Evolutionary conservation across 192 early-diverging fungal genomes (phyloP).

Genomic region (Umbelopsis sp.): DNA sequence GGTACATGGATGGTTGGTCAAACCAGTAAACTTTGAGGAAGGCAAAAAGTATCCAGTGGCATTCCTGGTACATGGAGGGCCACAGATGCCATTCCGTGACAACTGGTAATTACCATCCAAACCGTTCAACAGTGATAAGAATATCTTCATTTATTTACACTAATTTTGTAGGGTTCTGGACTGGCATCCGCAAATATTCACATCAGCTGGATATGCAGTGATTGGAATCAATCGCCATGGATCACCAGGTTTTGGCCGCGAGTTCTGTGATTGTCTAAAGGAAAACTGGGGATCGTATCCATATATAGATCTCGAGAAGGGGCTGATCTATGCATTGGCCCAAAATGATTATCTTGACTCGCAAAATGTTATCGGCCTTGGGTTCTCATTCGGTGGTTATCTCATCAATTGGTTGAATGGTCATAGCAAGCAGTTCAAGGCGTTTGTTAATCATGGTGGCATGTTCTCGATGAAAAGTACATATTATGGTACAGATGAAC

Average conservation of each 20-base stretch:
- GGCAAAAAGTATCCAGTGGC: conserved; percentile 67
- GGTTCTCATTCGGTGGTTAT: conserved; percentile 77
- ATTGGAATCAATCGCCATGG: conserved; percentile 73
- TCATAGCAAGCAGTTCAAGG: conserved; percentile 60
- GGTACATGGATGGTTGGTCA: conserved; percentile 61
- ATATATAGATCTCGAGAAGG: conserved; percentile 71
- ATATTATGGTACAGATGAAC: conserved; percentile 76
- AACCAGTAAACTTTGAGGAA: conserved; percentile 53
- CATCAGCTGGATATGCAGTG: conserved; percentile 64
- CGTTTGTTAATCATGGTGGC: conserved; percentile 70
- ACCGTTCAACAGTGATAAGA: not conserved
- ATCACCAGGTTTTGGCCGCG: conserved; percentile 70
- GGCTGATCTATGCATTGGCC: conserved; percentile 55
- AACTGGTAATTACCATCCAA: conserved; percentile 34
- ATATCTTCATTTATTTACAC: not conserved
- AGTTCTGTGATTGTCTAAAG: conserved; percentile 65
- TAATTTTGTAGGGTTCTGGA: conserved; percentile 31
- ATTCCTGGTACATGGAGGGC: conserved; percentile 77
- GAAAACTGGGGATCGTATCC: conserved; percentile 73
- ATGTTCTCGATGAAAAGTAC: conserved; percentile 55
- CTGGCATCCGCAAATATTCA: conserved; percentile 73
- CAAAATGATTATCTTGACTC: conserved; percentile 53
- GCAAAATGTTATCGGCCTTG: conserved; percentile 54
- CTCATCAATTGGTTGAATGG: conserved; percentile 82
- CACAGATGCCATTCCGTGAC: conserved; percentile 65